A percentile compares a stretch with the other conserved stretches of the same genome.
These are phyloP conservation scores for Talaromyces thailandensis DNA, from an alignment of 495 filamentous ascomycete species.

Conservation along the genomic window DNA sequence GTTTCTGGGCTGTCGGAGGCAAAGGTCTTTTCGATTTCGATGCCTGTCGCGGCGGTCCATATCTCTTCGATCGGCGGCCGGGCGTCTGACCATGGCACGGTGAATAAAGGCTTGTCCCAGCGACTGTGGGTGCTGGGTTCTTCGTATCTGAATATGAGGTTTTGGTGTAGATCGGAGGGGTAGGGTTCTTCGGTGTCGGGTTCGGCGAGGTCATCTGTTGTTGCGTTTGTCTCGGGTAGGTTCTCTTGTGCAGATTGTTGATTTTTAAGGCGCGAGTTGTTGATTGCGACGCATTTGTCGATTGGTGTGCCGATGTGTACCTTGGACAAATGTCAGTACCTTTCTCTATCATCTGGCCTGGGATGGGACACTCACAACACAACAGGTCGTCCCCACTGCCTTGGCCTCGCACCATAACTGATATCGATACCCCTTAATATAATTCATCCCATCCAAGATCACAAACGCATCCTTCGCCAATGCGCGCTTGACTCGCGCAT, in stretches of 20 bases:
- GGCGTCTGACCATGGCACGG: constrained; percentile 71
- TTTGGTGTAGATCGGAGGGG: constrained; percentile 66
- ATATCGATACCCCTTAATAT: constrained; percentile 97
- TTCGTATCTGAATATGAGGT: constrained; percentile 91
- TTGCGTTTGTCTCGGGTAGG: not conserved
- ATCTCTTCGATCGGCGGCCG: constrained; percentile 58
- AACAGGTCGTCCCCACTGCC: constrained; percentile 70
- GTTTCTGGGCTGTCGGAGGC: constrained; percentile 25
- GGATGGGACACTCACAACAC: constrained; percentile 49
- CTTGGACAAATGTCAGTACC: constrained; percentile 15
- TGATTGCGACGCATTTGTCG: constrained; percentile 51
- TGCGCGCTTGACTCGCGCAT: constrained; percentile 75
- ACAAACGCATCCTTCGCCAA: constrained; percentile 75
- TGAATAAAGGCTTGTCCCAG: constrained; percentile 94
- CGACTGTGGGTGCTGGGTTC: constrained; percentile 91
- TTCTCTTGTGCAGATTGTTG: not conserved
- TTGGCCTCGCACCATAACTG: constrained; percentile 95
- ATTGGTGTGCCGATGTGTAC: constrained; percentile 72
- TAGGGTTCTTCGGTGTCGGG: constrained; percentile 47
- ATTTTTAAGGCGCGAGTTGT: constrained; percentile 24
- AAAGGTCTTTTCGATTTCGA: constrained; percentile 13
- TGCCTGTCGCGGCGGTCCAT: constrained; percentile 64
- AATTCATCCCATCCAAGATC: constrained; percentile 84
- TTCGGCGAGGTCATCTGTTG: constrained; percentile 8
- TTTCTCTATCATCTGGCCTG: not conserved